phyloP scores from a whole-genome alignment of 2,329 filamentous ascomycete species.

The Ampelomyces quisqualis region DNA sequence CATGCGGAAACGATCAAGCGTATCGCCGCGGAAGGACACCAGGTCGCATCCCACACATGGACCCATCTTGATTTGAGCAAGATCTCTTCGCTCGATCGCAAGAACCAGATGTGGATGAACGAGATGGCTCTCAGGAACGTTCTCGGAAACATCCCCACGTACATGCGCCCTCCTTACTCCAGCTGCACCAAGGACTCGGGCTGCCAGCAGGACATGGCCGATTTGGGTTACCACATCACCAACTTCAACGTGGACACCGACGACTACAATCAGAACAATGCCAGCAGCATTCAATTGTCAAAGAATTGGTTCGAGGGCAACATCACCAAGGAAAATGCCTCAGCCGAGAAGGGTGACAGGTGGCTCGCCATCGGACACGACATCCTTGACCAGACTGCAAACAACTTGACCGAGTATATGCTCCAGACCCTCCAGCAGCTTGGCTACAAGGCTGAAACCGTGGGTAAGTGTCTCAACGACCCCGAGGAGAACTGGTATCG shows the following conservation, averaged over 20 bases:
- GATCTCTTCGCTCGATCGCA: constrained; percentile 47
- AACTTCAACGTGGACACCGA: constrained; percentile 63
- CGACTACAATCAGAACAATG: constrained; percentile 59
- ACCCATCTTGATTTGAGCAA: constrained; percentile 53
- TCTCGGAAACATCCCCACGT: constrained; percentile 57
- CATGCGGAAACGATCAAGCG: constrained; percentile 57
- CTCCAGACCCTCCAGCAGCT: constrained; percentile 44
- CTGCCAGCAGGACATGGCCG: constrained; percentile 45
- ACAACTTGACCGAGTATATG: constrained; percentile 49
- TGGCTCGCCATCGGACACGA: constrained; percentile 58
- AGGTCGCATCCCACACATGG: constrained; percentile 62
- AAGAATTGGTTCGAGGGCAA: constrained; percentile 55
- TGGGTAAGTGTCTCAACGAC: constrained; percentile 52
- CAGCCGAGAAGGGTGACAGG: constrained; percentile 20
- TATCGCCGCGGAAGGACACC: constrained; percentile 58
- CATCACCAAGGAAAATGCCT: constrained; percentile 38
- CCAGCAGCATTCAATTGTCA: constrained; percentile 53
- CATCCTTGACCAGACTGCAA: constrained; percentile 50
- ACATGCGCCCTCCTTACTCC: constrained; percentile 54
- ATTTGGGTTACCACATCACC: constrained; percentile 60
- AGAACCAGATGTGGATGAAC: constrained; percentile 55
- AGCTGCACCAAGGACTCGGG: constrained; percentile 44
- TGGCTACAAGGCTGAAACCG: constrained; percentile 49
- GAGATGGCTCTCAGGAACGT: constrained; percentile 59
- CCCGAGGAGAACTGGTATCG: constrained; percentile 53